These are phyloP conservation scores for Sporothrix luriei DNA, from an alignment of 2,329 filamentous ascomycete genomes.

Conservation along the genomic window DNA sequence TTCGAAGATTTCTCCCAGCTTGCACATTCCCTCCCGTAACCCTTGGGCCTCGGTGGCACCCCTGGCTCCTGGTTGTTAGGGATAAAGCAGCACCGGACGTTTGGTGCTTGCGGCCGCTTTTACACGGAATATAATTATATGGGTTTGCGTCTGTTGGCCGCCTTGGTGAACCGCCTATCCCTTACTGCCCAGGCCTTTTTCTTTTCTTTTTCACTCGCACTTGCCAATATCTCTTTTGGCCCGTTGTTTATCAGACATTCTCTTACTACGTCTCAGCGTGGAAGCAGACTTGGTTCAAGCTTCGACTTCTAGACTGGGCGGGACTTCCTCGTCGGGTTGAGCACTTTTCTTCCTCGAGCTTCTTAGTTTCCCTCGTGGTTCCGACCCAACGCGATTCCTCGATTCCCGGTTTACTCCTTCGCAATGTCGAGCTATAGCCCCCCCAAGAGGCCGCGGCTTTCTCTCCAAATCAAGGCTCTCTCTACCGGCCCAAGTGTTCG, in stretches of 20 bases:
- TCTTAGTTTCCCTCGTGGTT: neutral
- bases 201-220: neutral
- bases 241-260: neutral
- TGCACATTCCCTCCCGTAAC: neutral
- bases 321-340: neutral
- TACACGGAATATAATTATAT: neutral
- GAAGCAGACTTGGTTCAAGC: too few species aligned
- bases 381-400: neutral
- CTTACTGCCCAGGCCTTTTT: neutral
- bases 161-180: neutral
- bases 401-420: neutral
- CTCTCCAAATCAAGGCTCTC: constrained; percentile 51
- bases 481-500: constrained; percentile 45
- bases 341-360: neutral
- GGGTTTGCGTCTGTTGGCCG: neutral
- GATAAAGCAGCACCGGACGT: neutral
- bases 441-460: constrained; percentile 58
- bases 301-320: neutral
- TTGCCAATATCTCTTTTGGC: neutral
- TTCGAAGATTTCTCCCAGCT: neutral
- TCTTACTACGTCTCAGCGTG: too few species aligned
- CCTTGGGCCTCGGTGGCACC: neutral
- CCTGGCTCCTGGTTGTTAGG: constrained; percentile 14
- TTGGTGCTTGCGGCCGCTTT: neutral
- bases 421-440: constrained; percentile 39